These are phyloP conservation scores for Phytophthora nicotianae DNA, from an alignment of 352 stramenopile genomes.

Conservation along the genomic window DNA sequence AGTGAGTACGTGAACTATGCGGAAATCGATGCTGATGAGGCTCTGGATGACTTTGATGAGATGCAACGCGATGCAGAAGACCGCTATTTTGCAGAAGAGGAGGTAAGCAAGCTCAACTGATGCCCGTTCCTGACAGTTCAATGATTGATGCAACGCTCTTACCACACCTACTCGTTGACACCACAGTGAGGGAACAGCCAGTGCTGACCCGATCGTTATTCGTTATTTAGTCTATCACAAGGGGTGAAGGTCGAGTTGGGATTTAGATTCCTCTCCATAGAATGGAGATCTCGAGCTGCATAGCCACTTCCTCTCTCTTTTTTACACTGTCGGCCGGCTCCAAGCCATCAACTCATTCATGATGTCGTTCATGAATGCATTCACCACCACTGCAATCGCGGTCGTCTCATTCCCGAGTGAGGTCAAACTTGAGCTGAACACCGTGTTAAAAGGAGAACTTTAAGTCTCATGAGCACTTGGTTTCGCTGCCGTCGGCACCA, in stretches of 20 bases:
- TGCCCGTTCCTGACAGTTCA: neutral
- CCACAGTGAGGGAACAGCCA: neutral
- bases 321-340: no score
- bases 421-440: no score
- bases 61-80: slow-evolving; percentile 84
- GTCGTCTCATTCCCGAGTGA: no score
- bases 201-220: neutral
- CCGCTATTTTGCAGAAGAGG: slow-evolving; percentile 57
- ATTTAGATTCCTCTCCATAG: no score
- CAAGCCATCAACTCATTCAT: no score
- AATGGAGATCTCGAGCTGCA: no score
- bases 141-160: neutral
- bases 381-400: no score
- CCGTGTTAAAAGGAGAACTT: no score
- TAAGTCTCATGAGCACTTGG: neutral
- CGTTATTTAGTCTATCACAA: no score
- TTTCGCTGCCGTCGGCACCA: neutral
- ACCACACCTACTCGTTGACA: neutral
- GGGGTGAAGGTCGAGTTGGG: no score
- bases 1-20: slow-evolving; percentile 66
- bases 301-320: no score
- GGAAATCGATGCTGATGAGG: slow-evolving; percentile 63
- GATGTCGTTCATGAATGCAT: no score
- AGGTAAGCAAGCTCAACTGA: neutral
- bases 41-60: slow-evolving; percentile 66